Base-by-base conservation (phyloP, 202 grass and related monocot genomes). In the Panicum hallii region DNA sequence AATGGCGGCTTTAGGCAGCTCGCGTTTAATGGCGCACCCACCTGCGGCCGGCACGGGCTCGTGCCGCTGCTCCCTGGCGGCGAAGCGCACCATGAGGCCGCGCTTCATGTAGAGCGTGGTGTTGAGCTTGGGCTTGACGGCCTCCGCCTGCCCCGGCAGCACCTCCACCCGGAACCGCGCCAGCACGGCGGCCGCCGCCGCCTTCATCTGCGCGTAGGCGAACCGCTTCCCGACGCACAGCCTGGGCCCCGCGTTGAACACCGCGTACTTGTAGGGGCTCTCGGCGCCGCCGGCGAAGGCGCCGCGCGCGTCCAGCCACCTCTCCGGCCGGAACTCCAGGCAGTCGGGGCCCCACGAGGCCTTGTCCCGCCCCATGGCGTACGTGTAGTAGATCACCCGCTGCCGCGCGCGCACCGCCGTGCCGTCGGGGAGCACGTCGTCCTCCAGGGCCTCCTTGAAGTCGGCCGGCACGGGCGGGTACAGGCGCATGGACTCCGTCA, bases 191-290 rank as follows among this genome's bases (percentile, higher is more conserved):
- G 96, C 93, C 64, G 81, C 93, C 75, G 67, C 88, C 22, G 89
- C 92, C 83, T 95, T 95, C 95, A 98, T 98, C 87, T 98, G 93
- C 80, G 89, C 58, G 87, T 94, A 98, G 0, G 95, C 93, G 64
- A 98, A 98, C 28, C 87, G 90, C 86, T 98, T 98, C 58, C 93
- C 93, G 60, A 95, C 48, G 87, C 95, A 98, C 26, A 95, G 81
- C 75, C 95, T 81, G 0, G 93, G 95, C 13, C 95, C 95, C 7
- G 91, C 93, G 74, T 98, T 98, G 70, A 98, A 98, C 61, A 95
- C 95, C 12, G 74, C 78, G 73, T 98, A 95, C 91, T 90, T 95
- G 83, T 90, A 98, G 43, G 73, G 57, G 89, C 86, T 98, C 81
- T 95, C 91, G 3, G 62, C 78, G 14, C 67, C 78, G 13, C 79